These are phyloP conservation scores for Ganoderma meredithae DNA, from an alignment of 1,284 basidiomycete genomes.

Conservation along the genomic window DNA sequence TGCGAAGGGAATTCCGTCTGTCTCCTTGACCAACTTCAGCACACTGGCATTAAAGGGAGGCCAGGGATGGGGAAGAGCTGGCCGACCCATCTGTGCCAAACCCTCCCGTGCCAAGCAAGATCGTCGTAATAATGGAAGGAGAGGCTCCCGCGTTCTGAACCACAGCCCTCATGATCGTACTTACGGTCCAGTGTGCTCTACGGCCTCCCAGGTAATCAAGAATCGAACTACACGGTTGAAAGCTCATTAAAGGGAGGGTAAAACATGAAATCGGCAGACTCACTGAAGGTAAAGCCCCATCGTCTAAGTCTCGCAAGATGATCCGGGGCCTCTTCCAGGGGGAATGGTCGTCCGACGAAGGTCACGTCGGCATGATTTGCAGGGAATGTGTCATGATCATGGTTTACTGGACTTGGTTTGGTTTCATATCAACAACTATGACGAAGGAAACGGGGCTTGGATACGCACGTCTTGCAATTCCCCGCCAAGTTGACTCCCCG, in stretches of 20 bases:
- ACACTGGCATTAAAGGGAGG: no score
- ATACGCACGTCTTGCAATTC: constrained; percentile 79
- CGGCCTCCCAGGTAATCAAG: constrained; percentile 95
- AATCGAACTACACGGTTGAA: constrained; percentile 70
- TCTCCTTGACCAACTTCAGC: no score
- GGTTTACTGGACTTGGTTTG: constrained; percentile 62
- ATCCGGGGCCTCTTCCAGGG: constrained; percentile 82
- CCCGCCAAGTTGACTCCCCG: constrained; percentile 87
- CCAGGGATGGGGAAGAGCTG: no score
- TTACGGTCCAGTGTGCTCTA: constrained; percentile 91
- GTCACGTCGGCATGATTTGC: constrained; percentile 67
- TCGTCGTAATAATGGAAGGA: no score
- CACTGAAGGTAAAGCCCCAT: constrained; percentile 90
- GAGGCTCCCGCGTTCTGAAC: not conserved
- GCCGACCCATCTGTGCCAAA: no score
- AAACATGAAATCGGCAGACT: constrained; percentile 37
- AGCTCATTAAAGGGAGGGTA: constrained; percentile 9
- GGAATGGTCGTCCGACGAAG: constrained; percentile 87
- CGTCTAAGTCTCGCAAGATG: constrained; percentile 81
- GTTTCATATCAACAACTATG: constrained; percentile 11
- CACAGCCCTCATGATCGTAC: constrained; percentile 41
- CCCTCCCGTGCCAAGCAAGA: no score
- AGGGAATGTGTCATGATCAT: constrained; percentile 70
- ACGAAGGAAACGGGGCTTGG: constrained; percentile 32
- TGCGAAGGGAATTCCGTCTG: not conserved